A percentile compares a stretch with the other conserved stretches of the same genome.
phyloP scores from a whole-genome alignment of 805 yeast species.

The Barnettozyma populi region DNA sequence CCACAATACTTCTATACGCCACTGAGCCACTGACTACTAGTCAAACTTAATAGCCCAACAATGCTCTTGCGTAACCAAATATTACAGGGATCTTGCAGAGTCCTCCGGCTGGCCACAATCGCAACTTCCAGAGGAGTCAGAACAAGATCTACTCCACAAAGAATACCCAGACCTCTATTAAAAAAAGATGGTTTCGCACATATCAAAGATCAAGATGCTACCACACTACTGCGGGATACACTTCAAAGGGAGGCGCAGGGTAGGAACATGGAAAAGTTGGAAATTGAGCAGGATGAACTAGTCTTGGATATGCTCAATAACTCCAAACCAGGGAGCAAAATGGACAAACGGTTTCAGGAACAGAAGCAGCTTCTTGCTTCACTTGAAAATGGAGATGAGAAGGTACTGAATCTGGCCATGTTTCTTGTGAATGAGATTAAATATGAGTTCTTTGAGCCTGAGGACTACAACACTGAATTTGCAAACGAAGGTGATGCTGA shows the following conservation, averaged over 20 bases:
- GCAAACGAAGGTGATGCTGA: slow-evolving; percentile 8
- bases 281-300: slow-evolving; percentile 11
- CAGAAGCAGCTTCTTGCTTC: slow-evolving; percentile 9
- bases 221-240: background rate
- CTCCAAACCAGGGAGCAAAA: slow-evolving; percentile 18
- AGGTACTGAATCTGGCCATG: slow-evolving; percentile 9
- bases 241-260: background rate
- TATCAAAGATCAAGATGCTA: background rate
- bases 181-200: background rate
- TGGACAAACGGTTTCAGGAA: slow-evolving; percentile 16
- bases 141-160: background rate
- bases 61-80: background rate
- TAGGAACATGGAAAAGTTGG: slow-evolving; percentile 6
- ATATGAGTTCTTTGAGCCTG: slow-evolving; percentile 10
- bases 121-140: background rate
- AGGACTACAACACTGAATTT: background rate
- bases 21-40: no score
- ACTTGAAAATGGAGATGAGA: slow-evolving; percentile 9
- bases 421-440: slow-evolving; percentile 17
- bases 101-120: background rate
- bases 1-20: no score
- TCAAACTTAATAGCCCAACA: no score
- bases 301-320: slow-evolving; percentile 18
- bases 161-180: background rate
- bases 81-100: background rate